A percentile compares a stretch with the other conserved stretches of the same genome.
phyloP scores from a whole-genome alignment of 2,329 filamentous ascomycete genomes.

The Neonectria faginata region DNA sequence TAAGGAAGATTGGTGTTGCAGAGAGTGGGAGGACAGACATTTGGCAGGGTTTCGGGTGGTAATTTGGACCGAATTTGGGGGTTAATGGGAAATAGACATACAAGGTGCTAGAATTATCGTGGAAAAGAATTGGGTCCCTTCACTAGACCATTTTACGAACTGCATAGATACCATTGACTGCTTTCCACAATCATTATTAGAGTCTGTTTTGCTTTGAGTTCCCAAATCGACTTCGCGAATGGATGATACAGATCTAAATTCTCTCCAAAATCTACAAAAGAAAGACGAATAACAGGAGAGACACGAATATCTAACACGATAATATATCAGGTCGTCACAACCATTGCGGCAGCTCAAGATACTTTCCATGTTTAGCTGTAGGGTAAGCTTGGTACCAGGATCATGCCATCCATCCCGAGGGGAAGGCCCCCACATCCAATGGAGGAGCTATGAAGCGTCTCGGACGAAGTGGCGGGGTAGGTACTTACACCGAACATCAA shows the following conservation, averaged over 20 bases:
- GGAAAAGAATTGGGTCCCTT: not conserved
- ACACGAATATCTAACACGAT: not conserved
- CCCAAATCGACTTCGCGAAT: too few relatives aligned
- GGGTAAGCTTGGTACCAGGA: conserved; percentile 31
- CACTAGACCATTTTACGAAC: not conserved
- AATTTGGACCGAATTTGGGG: conserved; percentile 31
- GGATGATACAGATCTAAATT: too few relatives aligned
- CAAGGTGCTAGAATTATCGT: not conserved
- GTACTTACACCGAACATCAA: conserved; percentile 36
- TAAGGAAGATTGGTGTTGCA: not conserved
- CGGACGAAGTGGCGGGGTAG: conserved; percentile 44
- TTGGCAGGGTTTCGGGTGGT: conserved; percentile 18
- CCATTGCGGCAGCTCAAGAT: too few relatives aligned
- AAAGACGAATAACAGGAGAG: too few relatives aligned
- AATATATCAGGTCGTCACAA: not conserved
- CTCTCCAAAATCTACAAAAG: too few relatives aligned
- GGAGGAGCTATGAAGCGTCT: conserved; percentile 36
- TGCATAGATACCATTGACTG: too few relatives aligned
- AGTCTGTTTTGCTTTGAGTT: too few relatives aligned
- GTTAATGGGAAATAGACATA: conserved; percentile 5
- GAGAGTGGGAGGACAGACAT: conserved; percentile 3
- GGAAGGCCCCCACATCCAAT: conserved; percentile 32
- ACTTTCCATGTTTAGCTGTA: conserved; percentile 10
- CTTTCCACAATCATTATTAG: too few relatives aligned
- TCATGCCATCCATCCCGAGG: conserved; percentile 16